Evolutionary conservation across 306 rosid species (phyloP).

Genomic region (Malus orientalis): DNA sequence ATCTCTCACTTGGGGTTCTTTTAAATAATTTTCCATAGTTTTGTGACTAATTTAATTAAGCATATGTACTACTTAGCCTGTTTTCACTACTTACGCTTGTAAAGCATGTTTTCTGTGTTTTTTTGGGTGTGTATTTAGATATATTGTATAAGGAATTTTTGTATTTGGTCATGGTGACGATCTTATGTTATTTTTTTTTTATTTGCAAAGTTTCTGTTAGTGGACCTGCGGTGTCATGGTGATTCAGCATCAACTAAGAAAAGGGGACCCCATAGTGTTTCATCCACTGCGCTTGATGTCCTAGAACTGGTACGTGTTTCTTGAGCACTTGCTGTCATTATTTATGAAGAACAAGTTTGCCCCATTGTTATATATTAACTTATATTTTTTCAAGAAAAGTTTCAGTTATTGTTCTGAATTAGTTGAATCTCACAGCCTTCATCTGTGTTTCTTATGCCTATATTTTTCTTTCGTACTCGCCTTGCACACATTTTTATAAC

Average conservation of each 20-base stretch:
- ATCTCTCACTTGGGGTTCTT: no score
- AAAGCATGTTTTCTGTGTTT: no score
- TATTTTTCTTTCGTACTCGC: no score
- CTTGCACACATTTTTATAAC: background rate
- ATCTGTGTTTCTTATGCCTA: no score
- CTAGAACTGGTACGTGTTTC: constrained; percentile 57
- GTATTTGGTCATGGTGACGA: background rate
- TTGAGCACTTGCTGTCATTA: background rate
- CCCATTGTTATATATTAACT: background rate
- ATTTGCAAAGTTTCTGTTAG: constrained; percentile 70
- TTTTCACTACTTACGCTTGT: no score
- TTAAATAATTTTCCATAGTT: no score
- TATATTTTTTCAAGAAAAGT: background rate
- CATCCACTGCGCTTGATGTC: constrained; percentile 84
- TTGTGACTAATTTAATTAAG: no score
- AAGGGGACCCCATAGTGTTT: constrained; percentile 72
- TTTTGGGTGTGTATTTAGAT: background rate
- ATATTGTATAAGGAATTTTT: background rate
- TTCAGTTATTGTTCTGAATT: background rate
- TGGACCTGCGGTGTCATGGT: constrained; percentile 90
- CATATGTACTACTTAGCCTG: no score
- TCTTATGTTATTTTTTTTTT: constrained; percentile 15
- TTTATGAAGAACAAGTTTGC: background rate
- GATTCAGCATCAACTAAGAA: constrained; percentile 65
- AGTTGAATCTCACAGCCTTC: no score